Base-by-base conservation (phyloP, 148 eudicot genomes). In the Rhododendron mucronatum region DNA sequence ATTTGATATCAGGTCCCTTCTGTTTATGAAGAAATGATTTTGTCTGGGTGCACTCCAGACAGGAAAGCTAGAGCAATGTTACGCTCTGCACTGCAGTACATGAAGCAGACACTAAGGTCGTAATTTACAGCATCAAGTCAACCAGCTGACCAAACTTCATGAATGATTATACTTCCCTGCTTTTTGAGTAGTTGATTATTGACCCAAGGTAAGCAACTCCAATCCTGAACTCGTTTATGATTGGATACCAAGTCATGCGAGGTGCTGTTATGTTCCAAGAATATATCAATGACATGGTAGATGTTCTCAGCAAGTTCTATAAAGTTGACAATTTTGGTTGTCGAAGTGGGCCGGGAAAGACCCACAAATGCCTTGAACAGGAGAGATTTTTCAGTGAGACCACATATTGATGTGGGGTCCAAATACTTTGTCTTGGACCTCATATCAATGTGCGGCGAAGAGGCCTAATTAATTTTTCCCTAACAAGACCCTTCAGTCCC, bases 21-120 rank as follows among this genome's bases (percentile, higher is more conserved):
- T 83, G 98, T 96, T 11, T 96, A 92, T 84, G 99, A 96, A 90
- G 98, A 96, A 88, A 94, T 96, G 98, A 91, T 96, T 69, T 87
- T 90, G 86, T 93, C 96, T 63, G 99, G 98, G 53, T 94, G 96
- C 87, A 83, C 88, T 44, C 99, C 99, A 61, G 99, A 96, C 73
- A 91, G 92, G 90, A 96, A 95, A 91, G 96, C 99, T 84, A 92
- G 98, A 90, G 91, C 99, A 75, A 93, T 93, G 97, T 73, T 96
- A 89, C 92, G 98, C 57, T 96, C 99, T 87, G 99, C 98, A 81
- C 90, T 96, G 87, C 90, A 91, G 90, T 95, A 95, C 91, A 92
- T 96, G 98, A 95, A 91, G 88, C 94, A 95, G 79, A 69, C 89
- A 83, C 91, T 95, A 74, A 91, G 87, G 74, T 84, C 87, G 35